Evolutionary conservation across 2,329 filamentous ascomycete species (phyloP), one percentile per base, ranked within the genome.

Genomic region (Epicoccum sorghinum): DNA sequence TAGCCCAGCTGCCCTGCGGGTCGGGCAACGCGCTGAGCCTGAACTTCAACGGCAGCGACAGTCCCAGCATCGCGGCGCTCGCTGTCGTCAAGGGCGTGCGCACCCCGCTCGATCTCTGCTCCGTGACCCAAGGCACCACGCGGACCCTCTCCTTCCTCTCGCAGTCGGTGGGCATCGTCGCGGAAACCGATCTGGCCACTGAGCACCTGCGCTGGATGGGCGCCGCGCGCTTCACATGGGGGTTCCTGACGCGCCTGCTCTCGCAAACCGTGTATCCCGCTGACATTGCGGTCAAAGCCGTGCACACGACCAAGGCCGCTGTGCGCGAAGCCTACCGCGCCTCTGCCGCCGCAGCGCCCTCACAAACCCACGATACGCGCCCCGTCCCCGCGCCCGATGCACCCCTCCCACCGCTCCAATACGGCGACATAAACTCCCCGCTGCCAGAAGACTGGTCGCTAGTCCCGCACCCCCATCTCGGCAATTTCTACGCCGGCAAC

Each of bases 191-290:
- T 74, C 80, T 99, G 10, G 93, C 85, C 2, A 99, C 95, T 0
- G 95, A 99, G 67, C 80, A 96, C 68, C 77, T 98, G 59, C 87
- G 95, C 38, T 98, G 93, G 93, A 93, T 99, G 89, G 95, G 95
- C 14, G 83, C 84, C 42, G 82, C 86, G 27, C 86, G 95, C 48
- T 99, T 99, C 67, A 92, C 90, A 0, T 89, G 89, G 67, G 95
- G 95, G 6, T 86, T 96, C 58, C 70, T 96, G n/a, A 81, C 87
- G 59, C 85, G 93, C 24, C 80, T 97, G 14, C 79, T 96, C 40
- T 83, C 85, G 49, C 88, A 90, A 70, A 90, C 85, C 29, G 81
- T 89, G 22, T 98, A 96, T 71, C 95, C 95, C 0, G 96, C 91
- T 71, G 92, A 98, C 65, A 79, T 98, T 52, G 89, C 92, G 7